phyloP scores from a whole-genome alignment of 2,329 filamentous ascomycete species.

The Cladosporium cucumerinum region DNA sequence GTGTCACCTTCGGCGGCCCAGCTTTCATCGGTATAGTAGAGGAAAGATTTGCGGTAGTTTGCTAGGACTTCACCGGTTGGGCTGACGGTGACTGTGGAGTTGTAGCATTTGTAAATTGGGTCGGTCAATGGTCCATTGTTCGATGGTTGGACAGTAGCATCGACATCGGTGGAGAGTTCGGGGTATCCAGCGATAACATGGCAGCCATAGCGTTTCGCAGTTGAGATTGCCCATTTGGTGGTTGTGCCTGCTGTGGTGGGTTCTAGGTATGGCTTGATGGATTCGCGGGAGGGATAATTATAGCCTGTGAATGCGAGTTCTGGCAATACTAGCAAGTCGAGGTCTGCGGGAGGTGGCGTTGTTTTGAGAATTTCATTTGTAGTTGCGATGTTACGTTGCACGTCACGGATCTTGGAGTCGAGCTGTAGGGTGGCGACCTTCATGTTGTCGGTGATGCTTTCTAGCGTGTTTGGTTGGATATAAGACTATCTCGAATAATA shows the following conservation, averaged over 20 bases:
- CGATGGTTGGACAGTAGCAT: constrained; percentile 16
- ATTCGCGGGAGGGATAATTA: constrained; percentile 67
- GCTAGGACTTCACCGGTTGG: constrained; percentile 52
- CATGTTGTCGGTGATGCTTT: constrained; percentile 44
- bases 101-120: constrained; percentile 46
- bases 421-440: constrained; percentile 70
- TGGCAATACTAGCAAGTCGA: constrained; percentile 71
- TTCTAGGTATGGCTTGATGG: constrained; percentile 69
- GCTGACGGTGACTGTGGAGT: constrained; percentile 57
- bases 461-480: neutral
- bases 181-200: constrained; percentile 71
- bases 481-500: neutral
- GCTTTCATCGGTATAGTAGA: constrained; percentile 65
- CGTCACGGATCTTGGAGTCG: constrained; percentile 64
- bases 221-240: constrained; percentile 67
- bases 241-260: constrained; percentile 62
- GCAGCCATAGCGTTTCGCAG: constrained; percentile 64
- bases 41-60: constrained; percentile 62
- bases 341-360: constrained; percentile 34
- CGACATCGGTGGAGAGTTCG: constrained; percentile 45
- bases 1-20: constrained; percentile 48
- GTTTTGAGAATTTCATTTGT: constrained; percentile 62
- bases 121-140: neutral
- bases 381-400: constrained; percentile 66
- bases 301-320: constrained; percentile 78